A percentile compares a stretch with the other conserved stretches of the same genome.
Evolutionary conservation across 345 rosid genomes (phyloP).

Genomic region (Linum usitatissimum): DNA sequence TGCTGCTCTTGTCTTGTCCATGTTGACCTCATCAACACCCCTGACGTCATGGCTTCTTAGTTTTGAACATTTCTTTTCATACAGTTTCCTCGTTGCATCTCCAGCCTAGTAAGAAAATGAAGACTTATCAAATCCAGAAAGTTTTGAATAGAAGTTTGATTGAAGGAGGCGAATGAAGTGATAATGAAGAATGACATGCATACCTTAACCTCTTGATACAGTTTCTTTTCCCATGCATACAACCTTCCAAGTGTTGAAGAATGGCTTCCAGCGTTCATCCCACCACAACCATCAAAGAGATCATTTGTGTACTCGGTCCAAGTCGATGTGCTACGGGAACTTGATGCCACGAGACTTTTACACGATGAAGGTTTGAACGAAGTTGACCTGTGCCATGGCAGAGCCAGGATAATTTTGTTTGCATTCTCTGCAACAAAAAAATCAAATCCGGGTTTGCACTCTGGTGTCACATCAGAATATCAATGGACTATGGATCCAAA

Average conservation of each 20-base stretch:
- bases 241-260: conserved; percentile 48
- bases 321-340: conserved; percentile 34
- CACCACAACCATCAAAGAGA: conserved; percentile 53
- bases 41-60: conserved; percentile 41
- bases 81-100: conserved; percentile 42
- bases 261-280: conserved; percentile 74
- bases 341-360: conserved; percentile 56
- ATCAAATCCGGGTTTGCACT: neutral
- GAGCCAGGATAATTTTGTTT: conserved; percentile 41
- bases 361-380: conserved; percentile 44
- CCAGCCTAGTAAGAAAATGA: conserved; percentile 37
- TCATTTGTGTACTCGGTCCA: conserved; percentile 53
- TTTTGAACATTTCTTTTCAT: conserved; percentile 47
- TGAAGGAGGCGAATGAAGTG: neutral
- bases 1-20: conserved; percentile 50
- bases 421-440: conserved; percentile 41
- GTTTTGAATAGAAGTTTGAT: neutral
- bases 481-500: neutral
- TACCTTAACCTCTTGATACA: conserved; percentile 66
- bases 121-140: neutral
- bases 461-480: neutral
- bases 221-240: conserved; percentile 79
- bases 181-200: too few species aligned
- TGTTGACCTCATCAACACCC: conserved; percentile 32
- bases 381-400: conserved; percentile 49